Conservation (phyloP, 441 rosid species). For the Pelargonium fulgidum region DNA sequence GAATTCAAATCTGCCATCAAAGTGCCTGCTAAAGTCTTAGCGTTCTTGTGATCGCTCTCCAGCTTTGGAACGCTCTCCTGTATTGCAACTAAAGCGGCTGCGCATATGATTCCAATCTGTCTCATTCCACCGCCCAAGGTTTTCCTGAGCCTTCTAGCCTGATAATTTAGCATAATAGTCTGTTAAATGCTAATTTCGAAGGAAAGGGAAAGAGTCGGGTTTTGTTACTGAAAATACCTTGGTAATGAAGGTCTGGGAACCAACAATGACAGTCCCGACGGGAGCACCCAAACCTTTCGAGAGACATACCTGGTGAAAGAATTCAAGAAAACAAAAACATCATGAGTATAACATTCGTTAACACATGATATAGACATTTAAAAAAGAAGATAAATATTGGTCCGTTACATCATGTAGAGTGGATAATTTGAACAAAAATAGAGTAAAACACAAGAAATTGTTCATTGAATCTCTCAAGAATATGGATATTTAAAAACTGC, state of each 20-base stretch:
- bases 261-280: slow-evolving; percentile 80
- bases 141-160: slow-evolving; percentile 84
- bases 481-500: neutral
- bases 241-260: slow-evolving; percentile 63
- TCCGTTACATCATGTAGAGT: neutral
- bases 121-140: slow-evolving; percentile 97
- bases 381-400: neutral
- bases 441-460: neutral
- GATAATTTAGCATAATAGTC: neutral
- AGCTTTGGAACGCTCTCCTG: slow-evolving; percentile 63
- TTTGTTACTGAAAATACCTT: slow-evolving; percentile 39
- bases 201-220: neutral
- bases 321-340: slow-evolving; percentile 7
- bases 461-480: neutral
- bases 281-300: slow-evolving; percentile 95
- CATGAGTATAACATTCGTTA: neutral
- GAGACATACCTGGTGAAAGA: slow-evolving; percentile 55
- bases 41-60: slow-evolving; percentile 67
- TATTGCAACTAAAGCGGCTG: slow-evolving; percentile 76
- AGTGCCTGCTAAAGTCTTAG: slow-evolving; percentile 70
- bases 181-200: neutral
- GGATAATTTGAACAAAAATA: neutral
- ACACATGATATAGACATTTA: too few relatives aligned
- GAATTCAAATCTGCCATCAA: neutral
- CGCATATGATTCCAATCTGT: slow-evolving; percentile 72